phyloP scores from a whole-genome alignment of 139 green algal genomes.

The Chlorella vulgaris region DNA sequence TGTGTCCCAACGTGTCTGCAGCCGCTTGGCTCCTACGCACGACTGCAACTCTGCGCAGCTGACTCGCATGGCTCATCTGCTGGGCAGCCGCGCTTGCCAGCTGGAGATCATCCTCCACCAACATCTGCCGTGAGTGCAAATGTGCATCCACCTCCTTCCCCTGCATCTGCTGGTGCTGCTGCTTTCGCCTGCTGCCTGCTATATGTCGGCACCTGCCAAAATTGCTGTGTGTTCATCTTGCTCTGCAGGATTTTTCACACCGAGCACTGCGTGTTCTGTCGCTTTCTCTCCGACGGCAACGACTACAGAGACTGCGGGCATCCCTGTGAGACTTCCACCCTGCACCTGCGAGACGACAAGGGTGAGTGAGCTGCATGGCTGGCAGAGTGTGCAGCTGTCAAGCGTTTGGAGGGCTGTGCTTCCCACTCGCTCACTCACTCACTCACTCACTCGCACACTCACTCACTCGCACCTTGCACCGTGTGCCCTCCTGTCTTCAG shows the following conservation, averaged over 20 bases:
- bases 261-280: conserved; percentile 87
- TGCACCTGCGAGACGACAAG: conserved; percentile 76
- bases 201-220: too few relatives aligned
- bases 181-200: not conserved
- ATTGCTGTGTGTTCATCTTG: not conserved
- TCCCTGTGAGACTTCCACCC: conserved; percentile 77
- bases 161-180: too few relatives aligned
- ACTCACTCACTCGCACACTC: too few relatives aligned
- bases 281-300: conserved; percentile 75
- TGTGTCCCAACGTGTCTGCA: not conserved
- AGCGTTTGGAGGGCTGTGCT: too few relatives aligned
- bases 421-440: too few relatives aligned
- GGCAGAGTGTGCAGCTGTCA: too few relatives aligned
- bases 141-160: not conserved
- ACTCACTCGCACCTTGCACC: not conserved
- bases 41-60: conserved; percentile 82
- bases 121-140: conserved; percentile 90
- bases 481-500: not conserved
- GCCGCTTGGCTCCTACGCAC: conserved; percentile 70
- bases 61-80: conserved; percentile 33
- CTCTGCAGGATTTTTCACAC: conserved; percentile 34
- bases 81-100: conserved; percentile 24
- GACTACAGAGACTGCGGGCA: conserved; percentile 81
- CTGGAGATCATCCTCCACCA: conserved; percentile 82
- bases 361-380: conserved; percentile 36